Base-by-base conservation (phyloP, 2,329 filamentous ascomycete species). In the Aspergillus sp. region DNA sequence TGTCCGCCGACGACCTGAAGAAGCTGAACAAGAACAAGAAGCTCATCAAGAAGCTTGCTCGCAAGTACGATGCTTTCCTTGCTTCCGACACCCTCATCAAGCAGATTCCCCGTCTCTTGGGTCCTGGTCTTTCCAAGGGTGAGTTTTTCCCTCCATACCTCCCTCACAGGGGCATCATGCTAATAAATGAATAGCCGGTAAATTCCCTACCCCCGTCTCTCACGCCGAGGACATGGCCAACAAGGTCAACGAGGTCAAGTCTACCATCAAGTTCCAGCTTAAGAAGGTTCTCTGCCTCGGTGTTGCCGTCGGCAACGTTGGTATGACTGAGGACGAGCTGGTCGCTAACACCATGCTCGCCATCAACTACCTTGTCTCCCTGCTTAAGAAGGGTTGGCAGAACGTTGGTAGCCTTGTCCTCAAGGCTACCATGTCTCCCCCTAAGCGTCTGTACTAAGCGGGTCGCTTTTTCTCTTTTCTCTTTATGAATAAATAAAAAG, bases 21-120 rank as follows among this genome's bases (percentile, higher is more conserved):
- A 99, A 99, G 91, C 92, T 99, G 74, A 99, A 99, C 91, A 99
- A 99, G 92, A 99, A 99, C 92, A 98, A 99, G 91, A 99, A 99
- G 91, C 90, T 98, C 78, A 97, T 99, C 90, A 99, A 99, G 92
- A 99, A 99, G 91, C 91, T 99, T 72, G 95, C 95, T 69, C 92
- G 93, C 89, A 99, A 99, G 88, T 98, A 99, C 89, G 95, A 99
- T 83, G 95, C 95, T 74, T 99, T 99, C 85, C 84, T 99, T 80
- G 91, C 95, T 80, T 98, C 94, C 80, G 95, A 99, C 79, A 85
- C 90, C 78, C 85, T 99, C 78, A 97, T 99, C 90, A 97, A 97
- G 90, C 93, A 97, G 87, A 98, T 99, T 76, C 95, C 95, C 75
- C 95, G 95, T 97, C 92, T 99, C 81, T 85, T 99, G 80, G 95